Base-by-base conservation (phyloP, 257 asterid species). In the Solanum paucissectum region DNA sequence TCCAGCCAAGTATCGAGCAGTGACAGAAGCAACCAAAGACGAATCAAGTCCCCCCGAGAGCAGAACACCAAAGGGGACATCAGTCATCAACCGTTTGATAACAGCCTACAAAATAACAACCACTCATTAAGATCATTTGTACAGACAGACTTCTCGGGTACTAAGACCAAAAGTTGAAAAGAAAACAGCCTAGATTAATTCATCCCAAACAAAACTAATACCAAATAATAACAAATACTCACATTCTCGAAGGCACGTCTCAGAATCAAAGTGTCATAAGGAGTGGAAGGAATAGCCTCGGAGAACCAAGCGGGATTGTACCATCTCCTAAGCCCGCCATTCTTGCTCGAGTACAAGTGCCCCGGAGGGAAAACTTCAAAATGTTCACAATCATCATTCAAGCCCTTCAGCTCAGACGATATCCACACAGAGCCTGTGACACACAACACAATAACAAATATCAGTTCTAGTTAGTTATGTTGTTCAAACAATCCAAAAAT, bases 1-100 rank as follows among this genome's bases (percentile, higher is more conserved):
- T 69, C 94, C 95, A 16, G 96, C 93, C 89, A 97, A 90, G 91
- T 97, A 87, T 42, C 99, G 99, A 72, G 99, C 92, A n/a, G 99
- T 95, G 88, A 97, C 87, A 25, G 99, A 88, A 37, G 99, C 99
- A 68, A 97, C 99, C 86, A 97, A 86, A 1, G 99, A 97, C 4
- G 99, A 97, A 93, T 96, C 99, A 37, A 97, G 99, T 32, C 99
- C 99, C 83, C 99, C 99, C 5, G 99, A 96, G 14, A 97, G 90
- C 90, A 97, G 93, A 90, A 97, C 99, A 9, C 99, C 99, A 2
- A 97, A 97, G 16, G 99, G 99, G 13, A 96, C 99, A 94, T 97
- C 99, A 21, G 98, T 96, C 99, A 97, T 96, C 64, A 97, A 94
- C 92, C 99, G 95, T 86, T 97, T 97, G 79, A 92, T 90, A 82